Base-by-base conservation (phyloP, 768 basidiomycete species). In the Termitomyces sp. region DNA sequence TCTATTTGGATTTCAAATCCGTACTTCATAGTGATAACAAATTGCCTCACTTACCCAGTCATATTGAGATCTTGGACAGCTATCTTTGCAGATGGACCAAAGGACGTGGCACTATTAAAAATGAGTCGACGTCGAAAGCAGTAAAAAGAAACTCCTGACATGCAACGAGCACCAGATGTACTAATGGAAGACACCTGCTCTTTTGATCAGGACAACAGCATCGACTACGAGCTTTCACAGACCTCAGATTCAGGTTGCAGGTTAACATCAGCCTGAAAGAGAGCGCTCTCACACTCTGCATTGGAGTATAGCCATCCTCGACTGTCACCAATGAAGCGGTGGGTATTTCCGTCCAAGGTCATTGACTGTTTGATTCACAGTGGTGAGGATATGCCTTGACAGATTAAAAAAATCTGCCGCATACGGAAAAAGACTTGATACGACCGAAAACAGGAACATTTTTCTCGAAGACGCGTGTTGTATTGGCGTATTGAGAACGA, bases 21-120 rank as follows among this genome's bases (percentile, higher is more conserved):
- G 12, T 52, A 38, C 38, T 8, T 28, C 33, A 53, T 52, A 44
- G 9, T 59, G 40, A 60, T 24, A 12, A n/a, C 12, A n/a, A 8
- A 58, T 33, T 18, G 13, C 8, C 77, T n/a, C 28, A 42, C 39
- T 62, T 64, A 83, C 84, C 77, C 76, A 48, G 78, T 65, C 4
- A 68, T 50, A 39, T 72, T 65, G 11, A 81, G 67, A 65, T 82
- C 78, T 46, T 83, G 75, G 15, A 86, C 75, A 15, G 80, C 70
- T n/a, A 88, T 74, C 63, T 75, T 82, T 36, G 80, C 79, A 5
- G 75, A 70, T 40, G 84, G 77, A 22, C 86, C 86, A 61, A 85
- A 80, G 49, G 83, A 82, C 4, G 86, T 84, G 2, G 85, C 81
- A 45, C 86, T 88, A 63, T 24, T 1, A 12, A 28, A 65, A 2